These are phyloP conservation scores for Sporothrix variecibatus DNA, from an alignment of 2,329 filamentous ascomycete species.

Conservation along the genomic window DNA sequence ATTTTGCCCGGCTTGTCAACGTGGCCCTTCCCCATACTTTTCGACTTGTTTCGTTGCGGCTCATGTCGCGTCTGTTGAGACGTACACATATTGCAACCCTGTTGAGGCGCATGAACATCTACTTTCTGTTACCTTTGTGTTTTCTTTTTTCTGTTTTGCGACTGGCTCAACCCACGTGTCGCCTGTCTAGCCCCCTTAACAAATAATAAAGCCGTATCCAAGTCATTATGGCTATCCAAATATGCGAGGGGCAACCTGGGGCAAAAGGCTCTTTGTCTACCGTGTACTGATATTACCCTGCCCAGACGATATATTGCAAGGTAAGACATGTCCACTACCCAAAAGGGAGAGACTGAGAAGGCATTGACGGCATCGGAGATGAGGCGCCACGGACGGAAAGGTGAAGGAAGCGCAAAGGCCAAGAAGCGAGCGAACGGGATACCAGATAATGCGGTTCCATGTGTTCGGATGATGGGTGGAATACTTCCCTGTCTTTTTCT, in stretches of 20 bases:
- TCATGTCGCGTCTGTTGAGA: not conserved
- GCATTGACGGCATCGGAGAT: constrained; percentile 27
- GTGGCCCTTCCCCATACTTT: constrained; percentile 1
- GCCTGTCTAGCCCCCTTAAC: not conserved
- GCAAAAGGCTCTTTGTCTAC: not conserved
- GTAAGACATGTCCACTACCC: not conserved
- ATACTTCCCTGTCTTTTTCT: not conserved
- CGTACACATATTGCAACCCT: not conserved
- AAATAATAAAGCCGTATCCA: not conserved
- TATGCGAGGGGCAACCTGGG: not conserved
- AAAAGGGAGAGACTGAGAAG: constrained; percentile 3
- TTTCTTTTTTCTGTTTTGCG: not conserved
- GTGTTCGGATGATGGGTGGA: constrained; percentile 15
- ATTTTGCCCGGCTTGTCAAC: not conserved
- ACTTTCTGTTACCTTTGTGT: not conserved
- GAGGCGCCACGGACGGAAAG: constrained; percentile 10
- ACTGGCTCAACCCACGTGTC: not conserved
- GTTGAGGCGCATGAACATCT: not conserved
- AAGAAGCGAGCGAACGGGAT: not conserved
- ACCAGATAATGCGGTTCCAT: not conserved
- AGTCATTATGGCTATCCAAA: constrained; percentile 7
- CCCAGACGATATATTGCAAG: not conserved
- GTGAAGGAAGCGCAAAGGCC: not conserved
- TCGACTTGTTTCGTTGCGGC: not conserved
- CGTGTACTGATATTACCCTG: not conserved